These are phyloP conservation scores for Geosmithia morbida DNA, from an alignment of 2,329 filamentous ascomycete genomes.

Conservation along the genomic window DNA sequence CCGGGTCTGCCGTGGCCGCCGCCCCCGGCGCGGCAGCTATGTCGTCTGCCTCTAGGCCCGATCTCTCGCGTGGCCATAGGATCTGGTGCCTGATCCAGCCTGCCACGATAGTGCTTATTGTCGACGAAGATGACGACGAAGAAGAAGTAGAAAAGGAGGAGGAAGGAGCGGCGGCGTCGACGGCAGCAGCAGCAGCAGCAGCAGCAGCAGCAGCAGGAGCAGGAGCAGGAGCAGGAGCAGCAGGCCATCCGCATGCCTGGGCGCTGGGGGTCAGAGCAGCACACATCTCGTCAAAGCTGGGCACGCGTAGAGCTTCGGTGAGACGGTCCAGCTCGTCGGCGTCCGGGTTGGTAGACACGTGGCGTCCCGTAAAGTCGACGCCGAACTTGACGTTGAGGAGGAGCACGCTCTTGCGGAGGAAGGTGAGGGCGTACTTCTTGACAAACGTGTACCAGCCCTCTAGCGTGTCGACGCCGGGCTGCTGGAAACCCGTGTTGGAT, in stretches of 20 bases:
- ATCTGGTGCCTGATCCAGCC: slow-evolving; percentile 64
- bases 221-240: too few relatives aligned
- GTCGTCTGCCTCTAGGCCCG: neutral
- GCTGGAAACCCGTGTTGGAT: slow-evolving; percentile 19
- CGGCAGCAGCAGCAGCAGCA: too few relatives aligned
- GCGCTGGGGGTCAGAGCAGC: slow-evolving; percentile 35
- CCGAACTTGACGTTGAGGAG: slow-evolving; percentile 81
- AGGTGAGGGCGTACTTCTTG: slow-evolving; percentile 75
- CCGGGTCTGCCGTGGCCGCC: slow-evolving; percentile 1
- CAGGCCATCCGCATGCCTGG: slow-evolving; percentile 31
- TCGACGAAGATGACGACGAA: slow-evolving; percentile 13
- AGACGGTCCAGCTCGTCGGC: slow-evolving; percentile 72
- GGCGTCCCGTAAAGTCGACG: slow-evolving; percentile 61
- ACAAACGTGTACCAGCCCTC: slow-evolving; percentile 45
- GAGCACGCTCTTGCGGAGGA: slow-evolving; percentile 73
- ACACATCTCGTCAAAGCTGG: slow-evolving; percentile 68
- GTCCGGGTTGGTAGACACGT: slow-evolving; percentile 46
- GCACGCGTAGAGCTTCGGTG: slow-evolving; percentile 59
- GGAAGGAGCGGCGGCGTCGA: too few relatives aligned
- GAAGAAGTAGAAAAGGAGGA: neutral
- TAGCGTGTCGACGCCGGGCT: slow-evolving; percentile 37
- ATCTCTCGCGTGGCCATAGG: slow-evolving; percentile 17
- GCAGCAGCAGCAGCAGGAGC: slow-evolving; percentile 6
- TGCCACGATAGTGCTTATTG: slow-evolving; percentile 21
- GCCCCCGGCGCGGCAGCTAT: too few relatives aligned